Conservation (phyloP, 2,329 filamentous ascomycete species). For the Xylariaceae sp. region DNA sequence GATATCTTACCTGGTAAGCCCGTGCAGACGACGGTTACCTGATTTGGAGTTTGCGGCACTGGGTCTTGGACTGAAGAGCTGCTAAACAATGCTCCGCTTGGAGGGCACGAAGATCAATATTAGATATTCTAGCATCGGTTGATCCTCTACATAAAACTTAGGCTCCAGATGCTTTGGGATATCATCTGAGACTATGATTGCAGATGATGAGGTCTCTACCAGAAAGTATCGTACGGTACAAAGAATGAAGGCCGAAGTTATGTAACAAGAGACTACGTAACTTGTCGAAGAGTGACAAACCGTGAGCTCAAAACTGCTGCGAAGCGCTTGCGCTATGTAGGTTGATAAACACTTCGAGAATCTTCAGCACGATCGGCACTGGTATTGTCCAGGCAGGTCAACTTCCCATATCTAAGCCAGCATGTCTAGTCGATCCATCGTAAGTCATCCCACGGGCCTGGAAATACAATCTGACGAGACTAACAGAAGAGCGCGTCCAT, state of each 20-base stretch:
- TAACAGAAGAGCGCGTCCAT: neutral
- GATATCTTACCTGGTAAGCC: neutral
- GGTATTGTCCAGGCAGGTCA: neutral
- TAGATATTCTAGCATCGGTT: neutral
- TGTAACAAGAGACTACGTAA: neutral
- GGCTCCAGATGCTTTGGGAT: too few relatives aligned
- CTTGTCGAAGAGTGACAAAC: too few relatives aligned
- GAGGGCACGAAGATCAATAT: too few relatives aligned
- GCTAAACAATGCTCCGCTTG: too few relatives aligned
- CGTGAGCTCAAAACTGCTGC: neutral
- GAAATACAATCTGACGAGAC: neutral
- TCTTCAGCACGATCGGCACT: neutral
- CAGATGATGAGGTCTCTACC: too few relatives aligned
- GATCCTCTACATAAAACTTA: too few relatives aligned
- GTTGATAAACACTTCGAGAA: neutral
- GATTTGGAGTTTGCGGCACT: neutral
- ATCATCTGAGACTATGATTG: too few relatives aligned
- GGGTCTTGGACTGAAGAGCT: too few relatives aligned
- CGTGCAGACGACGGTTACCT: neutral
- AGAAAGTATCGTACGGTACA: too few relatives aligned
- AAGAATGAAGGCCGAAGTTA: neutral
- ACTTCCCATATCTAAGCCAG: neutral
- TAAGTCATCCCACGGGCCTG: neutral
- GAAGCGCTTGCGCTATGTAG: neutral
- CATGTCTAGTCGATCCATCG: neutral